Base-by-base conservation (phyloP, 768 basidiomycete species). In the Trametes cingulata region DNA sequence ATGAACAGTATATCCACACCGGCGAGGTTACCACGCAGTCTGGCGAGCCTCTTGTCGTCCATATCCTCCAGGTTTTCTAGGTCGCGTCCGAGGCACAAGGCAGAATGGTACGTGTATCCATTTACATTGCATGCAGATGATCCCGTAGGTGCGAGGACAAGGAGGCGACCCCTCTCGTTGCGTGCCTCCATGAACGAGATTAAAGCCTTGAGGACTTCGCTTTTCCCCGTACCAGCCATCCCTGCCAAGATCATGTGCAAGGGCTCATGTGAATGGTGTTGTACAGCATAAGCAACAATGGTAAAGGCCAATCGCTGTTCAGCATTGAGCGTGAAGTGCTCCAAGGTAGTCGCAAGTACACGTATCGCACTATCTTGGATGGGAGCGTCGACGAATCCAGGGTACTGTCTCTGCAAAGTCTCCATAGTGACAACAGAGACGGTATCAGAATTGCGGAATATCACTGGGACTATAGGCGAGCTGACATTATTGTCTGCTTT, bases 201-300 rank as follows among this genome's bases (percentile, higher is more conserved):
- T 1, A 69, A 15, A 12, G 65, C 62, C 13, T 63, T 33, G 4
- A 69, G 54, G 1, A 68, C 67, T 42, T 56, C 64, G 9, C 66
- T 66, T 43, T 67, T 69, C 2, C 66, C 68, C 6, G 66, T 69
- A 9, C 68, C 68, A 4, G 7, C 67, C 63, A 68, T 68, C 3
- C 67, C 68, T 2, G 62, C 67, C 14, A 69, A n/a, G 45, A 67
- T 63, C 68, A 69, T 69, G 17, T 47, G 15, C n/a, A 65, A 41
- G 6, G 41, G 60, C 1, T 62, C 56, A 5, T 17, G 19, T 6
- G 7, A 6, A 17, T 36, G 24, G 20, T 42, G 49, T 5, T 52
- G 51, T 15, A 50, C 17, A 37, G 62, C 52, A 15, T 46, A 41
- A 5, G 64, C 64, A 27, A 56, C 47, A 25, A 65, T 62, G 1